Conservation (phyloP, 192 early-diverging fungal genomes). For the Phycomyces nitens region DNA sequence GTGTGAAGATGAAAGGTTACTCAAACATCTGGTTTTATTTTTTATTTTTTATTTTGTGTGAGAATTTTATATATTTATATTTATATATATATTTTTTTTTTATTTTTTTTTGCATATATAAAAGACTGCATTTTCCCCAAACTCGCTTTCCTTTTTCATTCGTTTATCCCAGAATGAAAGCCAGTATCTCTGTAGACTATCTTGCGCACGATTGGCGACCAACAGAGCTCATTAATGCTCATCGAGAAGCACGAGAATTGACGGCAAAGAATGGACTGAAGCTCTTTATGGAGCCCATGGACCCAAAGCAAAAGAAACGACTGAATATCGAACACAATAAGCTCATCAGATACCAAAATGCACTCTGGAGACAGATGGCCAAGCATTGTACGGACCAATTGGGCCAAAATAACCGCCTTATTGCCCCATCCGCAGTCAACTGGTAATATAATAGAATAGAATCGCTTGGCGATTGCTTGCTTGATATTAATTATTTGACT, state of each 20-base stretch:
- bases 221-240: conserved; percentile 21
- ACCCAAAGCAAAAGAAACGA: conserved; percentile 7
- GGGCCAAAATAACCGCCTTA: conserved; percentile 18
- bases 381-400: conserved; percentile 18
- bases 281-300: background rate
- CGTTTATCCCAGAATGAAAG: conserved; percentile 17
- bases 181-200: conserved; percentile 28
- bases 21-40: no score
- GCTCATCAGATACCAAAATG: conserved; percentile 33
- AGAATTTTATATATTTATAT: background rate
- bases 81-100: conserved; percentile 7
- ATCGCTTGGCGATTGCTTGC: no score
- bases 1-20: background rate
- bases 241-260: conserved; percentile 16
- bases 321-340: conserved; percentile 20
- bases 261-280: background rate
- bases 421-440: conserved; percentile 33
- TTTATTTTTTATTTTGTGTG: background rate
- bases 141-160: background rate
- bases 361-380: conserved; percentile 41
- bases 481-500: no score
- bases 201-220: conserved; percentile 26
- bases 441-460: conserved; percentile 22
- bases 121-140: background rate
- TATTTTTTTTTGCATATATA: background rate